Conservation (phyloP, 2,329 filamentous ascomycete genomes). For the Xylariaceae sp. region DNA sequence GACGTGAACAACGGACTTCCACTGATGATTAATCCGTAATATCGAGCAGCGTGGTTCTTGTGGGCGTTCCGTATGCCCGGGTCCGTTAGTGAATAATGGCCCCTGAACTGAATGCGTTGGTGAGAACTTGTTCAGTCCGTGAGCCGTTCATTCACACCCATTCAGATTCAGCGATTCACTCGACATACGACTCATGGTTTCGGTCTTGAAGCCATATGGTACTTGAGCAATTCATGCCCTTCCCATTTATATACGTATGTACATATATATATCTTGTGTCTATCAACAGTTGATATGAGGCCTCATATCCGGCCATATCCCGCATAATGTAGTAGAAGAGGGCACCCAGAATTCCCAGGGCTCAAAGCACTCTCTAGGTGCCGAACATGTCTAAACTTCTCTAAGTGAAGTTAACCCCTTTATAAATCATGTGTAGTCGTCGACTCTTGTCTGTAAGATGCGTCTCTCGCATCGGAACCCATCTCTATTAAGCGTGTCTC, state of each 20-base stretch:
- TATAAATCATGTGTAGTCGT: neutral
- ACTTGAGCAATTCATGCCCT: neutral
- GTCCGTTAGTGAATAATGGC: too few species aligned
- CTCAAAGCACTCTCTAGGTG: neutral
- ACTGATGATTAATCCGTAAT: too few species aligned
- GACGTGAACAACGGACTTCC: too few species aligned
- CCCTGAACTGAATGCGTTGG: too few species aligned
- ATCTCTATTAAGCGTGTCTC: slow-evolving; percentile 2
- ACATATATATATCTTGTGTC: neutral
- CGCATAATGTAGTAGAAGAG: neutral
- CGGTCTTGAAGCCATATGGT: too few species aligned
- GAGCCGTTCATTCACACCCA: neutral
- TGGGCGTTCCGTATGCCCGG: too few species aligned
- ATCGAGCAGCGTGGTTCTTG: too few species aligned
- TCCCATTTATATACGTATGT: neutral
- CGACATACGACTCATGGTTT: too few species aligned
- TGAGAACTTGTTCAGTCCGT: neutral
- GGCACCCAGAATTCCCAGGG: neutral
- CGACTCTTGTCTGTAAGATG: neutral
- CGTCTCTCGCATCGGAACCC: slow-evolving; percentile 5
- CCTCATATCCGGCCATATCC: neutral
- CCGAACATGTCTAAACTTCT: neutral
- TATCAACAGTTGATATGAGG: slow-evolving; percentile 5
- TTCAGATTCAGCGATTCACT: too few species aligned
- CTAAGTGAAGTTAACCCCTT: neutral